Conservation (phyloP, 306 rosid genomes). For the Luffa acutangula region DNA sequence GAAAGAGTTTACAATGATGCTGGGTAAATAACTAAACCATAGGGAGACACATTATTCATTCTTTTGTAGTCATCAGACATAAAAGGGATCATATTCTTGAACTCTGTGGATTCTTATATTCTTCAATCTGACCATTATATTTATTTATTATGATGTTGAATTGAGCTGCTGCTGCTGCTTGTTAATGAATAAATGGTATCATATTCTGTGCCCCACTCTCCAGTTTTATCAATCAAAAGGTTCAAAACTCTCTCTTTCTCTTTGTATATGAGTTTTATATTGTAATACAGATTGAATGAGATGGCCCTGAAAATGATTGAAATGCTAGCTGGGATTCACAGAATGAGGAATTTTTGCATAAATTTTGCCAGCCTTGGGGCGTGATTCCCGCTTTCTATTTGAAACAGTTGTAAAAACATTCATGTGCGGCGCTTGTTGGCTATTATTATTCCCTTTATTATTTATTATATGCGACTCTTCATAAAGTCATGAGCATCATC, state of each 20-base stretch:
- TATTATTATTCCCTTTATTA: neutral
- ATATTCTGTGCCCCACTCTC: neutral
- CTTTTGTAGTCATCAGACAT: conserved; percentile 9
- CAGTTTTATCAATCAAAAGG: neutral
- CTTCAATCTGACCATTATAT: neutral
- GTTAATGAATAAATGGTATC: neutral
- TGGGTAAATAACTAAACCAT: conserved; percentile 7
- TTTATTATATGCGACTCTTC: neutral
- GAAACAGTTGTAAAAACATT: neutral
- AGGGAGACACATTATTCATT: conserved; percentile 7
- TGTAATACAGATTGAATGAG: neutral
- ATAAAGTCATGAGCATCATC: neutral
- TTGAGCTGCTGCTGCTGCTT: neutral
- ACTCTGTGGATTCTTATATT: conserved; percentile 4
- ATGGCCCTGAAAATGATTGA: neutral
- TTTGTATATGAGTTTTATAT: neutral
- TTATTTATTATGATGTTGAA: neutral
- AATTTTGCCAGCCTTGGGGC: neutral
- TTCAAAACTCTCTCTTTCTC: neutral
- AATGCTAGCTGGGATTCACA: neutral
- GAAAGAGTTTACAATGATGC: neutral
- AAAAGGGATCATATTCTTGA: conserved; percentile 5
- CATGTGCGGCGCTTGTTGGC: neutral
- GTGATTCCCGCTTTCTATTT: neutral
- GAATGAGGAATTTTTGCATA: neutral